Conservation (phyloP, 2,329 filamentous ascomycete species). For the Eutypa lata region DNA sequence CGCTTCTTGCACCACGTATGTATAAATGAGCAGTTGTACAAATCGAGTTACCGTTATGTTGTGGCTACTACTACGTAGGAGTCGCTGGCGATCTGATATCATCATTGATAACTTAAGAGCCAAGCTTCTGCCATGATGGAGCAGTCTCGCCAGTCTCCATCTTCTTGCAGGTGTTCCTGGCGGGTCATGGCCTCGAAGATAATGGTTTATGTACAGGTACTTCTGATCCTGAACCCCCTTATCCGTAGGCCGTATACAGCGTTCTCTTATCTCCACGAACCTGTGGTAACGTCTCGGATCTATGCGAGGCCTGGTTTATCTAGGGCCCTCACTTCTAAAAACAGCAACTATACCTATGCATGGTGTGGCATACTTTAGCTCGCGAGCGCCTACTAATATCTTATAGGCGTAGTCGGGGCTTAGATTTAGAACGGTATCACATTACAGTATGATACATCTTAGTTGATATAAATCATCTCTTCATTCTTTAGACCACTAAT, state of each 20-base stretch:
- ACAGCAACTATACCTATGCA: neutral
- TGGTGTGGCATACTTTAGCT: no score
- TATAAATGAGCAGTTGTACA: no score
- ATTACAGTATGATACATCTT: no score
- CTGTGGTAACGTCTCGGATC: no score
- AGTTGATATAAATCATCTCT: no score
- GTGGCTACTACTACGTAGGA: neutral
- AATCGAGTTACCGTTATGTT: neutral
- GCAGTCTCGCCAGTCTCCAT: neutral
- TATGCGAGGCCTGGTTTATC: neutral
- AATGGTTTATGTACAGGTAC: neutral
- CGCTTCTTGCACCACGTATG: no score
- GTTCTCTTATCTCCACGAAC: neutral
- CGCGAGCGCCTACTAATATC: no score
- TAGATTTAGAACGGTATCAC: no score
- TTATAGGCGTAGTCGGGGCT: no score
- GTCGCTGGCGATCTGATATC: neutral
- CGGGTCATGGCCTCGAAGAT: neutral
- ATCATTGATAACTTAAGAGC: neutral
- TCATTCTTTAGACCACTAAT: no score
- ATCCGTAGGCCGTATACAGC: neutral
- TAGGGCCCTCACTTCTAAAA: neutral
- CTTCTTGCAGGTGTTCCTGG: neutral
- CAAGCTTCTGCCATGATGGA: neutral
- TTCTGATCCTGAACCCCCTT: neutral